phyloP scores from a whole-genome alignment of 306 rosid species.

The Lathyrus tuberosus region DNA sequence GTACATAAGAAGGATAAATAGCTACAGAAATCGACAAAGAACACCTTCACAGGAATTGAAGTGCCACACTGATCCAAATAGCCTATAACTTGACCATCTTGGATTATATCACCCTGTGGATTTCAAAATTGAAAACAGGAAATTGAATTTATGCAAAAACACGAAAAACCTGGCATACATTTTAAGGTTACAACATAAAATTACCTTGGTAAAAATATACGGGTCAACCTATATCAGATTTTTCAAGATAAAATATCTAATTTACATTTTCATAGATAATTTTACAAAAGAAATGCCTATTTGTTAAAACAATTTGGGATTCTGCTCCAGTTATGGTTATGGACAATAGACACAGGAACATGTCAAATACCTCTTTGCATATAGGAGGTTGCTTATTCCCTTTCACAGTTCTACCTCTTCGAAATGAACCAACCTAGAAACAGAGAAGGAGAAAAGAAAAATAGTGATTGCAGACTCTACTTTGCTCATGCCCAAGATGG shows the following conservation, averaged over 20 bases:
- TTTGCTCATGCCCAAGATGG: constrained; percentile 30
- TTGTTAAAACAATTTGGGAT: constrained; percentile 5
- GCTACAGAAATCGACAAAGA: constrained; percentile 33
- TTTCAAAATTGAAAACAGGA: constrained; percentile 38
- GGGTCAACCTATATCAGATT: constrained; percentile 12
- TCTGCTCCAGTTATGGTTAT: not conserved
- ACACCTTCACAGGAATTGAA: constrained; percentile 88
- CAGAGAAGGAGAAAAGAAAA: constrained; percentile 1
- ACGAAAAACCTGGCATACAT: not conserved
- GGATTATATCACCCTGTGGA: constrained; percentile 79
- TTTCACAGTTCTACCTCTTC: constrained; percentile 81
- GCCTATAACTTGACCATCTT: constrained; percentile 89
- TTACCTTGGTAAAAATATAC: constrained; percentile 15
- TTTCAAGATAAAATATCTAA: constrained; percentile 17
- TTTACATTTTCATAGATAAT: constrained; percentile 5
- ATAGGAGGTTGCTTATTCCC: constrained; percentile 88
- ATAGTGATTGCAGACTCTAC: constrained; percentile 30
- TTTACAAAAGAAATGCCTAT: not conserved
- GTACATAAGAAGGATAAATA: constrained; percentile 20
- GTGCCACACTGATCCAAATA: constrained; percentile 93
- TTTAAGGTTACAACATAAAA: constrained; percentile 16
- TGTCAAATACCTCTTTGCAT: constrained; percentile 74
- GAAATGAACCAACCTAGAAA: constrained; percentile 83
- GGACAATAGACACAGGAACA: constrained; percentile 23
- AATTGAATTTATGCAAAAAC: constrained; percentile 20